Conservation (phyloP, 2,329 filamentous ascomycete species). For the Trichoderma semiorbis region DNA sequence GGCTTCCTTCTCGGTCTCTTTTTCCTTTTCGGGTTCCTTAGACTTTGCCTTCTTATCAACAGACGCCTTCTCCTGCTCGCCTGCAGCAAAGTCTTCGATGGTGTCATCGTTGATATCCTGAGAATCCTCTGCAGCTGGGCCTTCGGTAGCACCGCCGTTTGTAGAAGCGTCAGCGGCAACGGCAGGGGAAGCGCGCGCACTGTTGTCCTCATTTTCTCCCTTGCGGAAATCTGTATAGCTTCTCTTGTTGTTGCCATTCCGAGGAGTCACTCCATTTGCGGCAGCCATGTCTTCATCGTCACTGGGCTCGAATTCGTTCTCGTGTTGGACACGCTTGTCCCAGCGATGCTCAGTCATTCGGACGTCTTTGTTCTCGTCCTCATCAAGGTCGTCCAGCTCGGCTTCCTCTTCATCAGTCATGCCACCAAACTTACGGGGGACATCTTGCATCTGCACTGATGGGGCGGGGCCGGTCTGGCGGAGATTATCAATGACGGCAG, state of each 20-base stretch:
- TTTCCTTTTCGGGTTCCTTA: constrained; percentile 5
- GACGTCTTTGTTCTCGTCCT: constrained; percentile 80
- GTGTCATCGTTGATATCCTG: constrained; percentile 40
- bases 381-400: constrained; percentile 67
- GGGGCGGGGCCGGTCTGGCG: constrained; percentile 81
- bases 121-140: constrained; percentile 29
- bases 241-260: constrained; percentile 47
- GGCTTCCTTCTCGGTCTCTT: not conserved
- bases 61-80: constrained; percentile 29
- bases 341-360: constrained; percentile 78
- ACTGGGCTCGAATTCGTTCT: constrained; percentile 81
- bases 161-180: constrained; percentile 34
- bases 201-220: constrained; percentile 37
- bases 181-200: constrained; percentile 36
- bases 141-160: constrained; percentile 30
- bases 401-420: constrained; percentile 66
- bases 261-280: constrained; percentile 65
- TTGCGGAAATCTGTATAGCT: constrained; percentile 53
- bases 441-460: constrained; percentile 86
- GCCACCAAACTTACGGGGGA: constrained; percentile 59
- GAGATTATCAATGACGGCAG: constrained; percentile 79
- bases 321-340: constrained; percentile 72
- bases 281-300: constrained; percentile 81
- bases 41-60: constrained; percentile 9
- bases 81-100: constrained; percentile 42